Base-by-base conservation (phyloP, 331 rosid species). In the Quercus tomentella region DNA sequence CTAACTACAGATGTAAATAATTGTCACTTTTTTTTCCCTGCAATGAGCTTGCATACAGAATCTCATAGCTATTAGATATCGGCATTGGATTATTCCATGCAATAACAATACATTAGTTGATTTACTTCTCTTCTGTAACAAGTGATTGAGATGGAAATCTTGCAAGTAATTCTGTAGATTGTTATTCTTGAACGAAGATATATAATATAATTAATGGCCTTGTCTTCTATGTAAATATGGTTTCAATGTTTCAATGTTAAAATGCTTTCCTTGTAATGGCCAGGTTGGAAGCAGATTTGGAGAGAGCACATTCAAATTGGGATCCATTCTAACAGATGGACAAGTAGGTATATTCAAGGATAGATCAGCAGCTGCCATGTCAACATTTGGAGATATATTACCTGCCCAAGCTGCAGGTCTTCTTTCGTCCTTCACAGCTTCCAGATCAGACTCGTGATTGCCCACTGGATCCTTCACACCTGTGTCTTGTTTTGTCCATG, bases 371-470 rank as follows among this genome's bases (percentile, higher is more conserved):
- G 92, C 93, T 0, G 93, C 98, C 56, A 90, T 94, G 94, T 94
- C 98, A 1, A 87, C 97, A 28, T 90, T 94, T 87, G 97, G 98
- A 66, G 98, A 94, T 77, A 92, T 94, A 80, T 73, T 94, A 73
- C 97, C 97, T 55, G 90, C 94, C 81, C 97, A 90, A 33, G 96
- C 98, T 79, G 98, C 97, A 54, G 98, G 96, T 85, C 96, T 91
- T 76, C 94, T 94, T 61, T 92, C 97, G 21, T 94, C 98, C 49
- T 90, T 94, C 80, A 89, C 94, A 70, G 91, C 98, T 56, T 91
- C 98, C 75, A 90, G 94, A 84, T 92, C 94, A 58, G 97, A 94
- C 81, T 85, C 89, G 52, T 92, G 88, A 93, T 83, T 57, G 18
- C 68, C 58, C 76, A 70, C 10, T 33, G 51, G 66, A 56, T 74